Conservation (phyloP, 1,139 yeast species). For the Taiozyma sp. region DNA sequence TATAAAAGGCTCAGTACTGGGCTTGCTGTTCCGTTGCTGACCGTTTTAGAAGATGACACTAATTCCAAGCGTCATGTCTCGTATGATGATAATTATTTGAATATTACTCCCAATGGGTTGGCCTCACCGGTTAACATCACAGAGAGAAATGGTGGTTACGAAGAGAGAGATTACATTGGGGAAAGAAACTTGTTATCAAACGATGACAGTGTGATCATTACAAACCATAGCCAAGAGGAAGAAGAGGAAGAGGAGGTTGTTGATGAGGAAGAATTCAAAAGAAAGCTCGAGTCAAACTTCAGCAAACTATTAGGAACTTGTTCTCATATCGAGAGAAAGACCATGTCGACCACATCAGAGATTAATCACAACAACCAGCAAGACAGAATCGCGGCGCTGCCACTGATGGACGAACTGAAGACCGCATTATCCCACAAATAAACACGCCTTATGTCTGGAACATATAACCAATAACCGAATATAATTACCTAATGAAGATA, state of each 20-base stretch:
- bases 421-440: neutral
- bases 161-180: conserved; percentile 10
- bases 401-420: neutral
- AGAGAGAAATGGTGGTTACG: neutral
- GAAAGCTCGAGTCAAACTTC: conserved; percentile 19
- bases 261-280: conserved; percentile 13
- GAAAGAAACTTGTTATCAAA: conserved; percentile 15
- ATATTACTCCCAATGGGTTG: conserved; percentile 9
- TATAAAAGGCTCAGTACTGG: conserved; percentile 24
- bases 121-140: conserved; percentile 3
- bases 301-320: conserved; percentile 11
- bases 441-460: neutral
- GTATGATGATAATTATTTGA: conserved; percentile 21
- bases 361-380: neutral
- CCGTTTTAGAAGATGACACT: conserved; percentile 22
- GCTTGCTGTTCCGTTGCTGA: conserved; percentile 22
- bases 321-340: neutral
- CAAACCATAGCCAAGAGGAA: conserved; percentile 8
- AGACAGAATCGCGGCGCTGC: neutral
- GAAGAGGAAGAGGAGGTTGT: conserved; percentile 7
- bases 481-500: too few relatives aligned
- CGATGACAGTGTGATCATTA: conserved; percentile 22
- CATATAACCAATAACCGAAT: neutral
- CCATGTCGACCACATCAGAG: neutral
- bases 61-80: conserved; percentile 10